These are phyloP conservation scores for Didymella arachidicola DNA, from an alignment of 2,329 filamentous ascomycete genomes.

Conservation along the genomic window DNA sequence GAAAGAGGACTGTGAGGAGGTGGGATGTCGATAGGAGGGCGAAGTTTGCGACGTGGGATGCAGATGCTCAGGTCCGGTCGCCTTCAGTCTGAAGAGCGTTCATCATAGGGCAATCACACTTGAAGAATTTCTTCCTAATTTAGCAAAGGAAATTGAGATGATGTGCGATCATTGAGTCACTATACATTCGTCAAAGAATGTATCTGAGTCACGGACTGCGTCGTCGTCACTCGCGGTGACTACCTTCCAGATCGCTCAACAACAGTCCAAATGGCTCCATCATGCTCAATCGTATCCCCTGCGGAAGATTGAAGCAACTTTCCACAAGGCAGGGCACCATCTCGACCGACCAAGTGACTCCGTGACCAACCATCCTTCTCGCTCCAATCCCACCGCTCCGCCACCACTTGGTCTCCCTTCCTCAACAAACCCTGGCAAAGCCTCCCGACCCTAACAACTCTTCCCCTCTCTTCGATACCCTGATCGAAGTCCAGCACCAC, in stretches of 20 bases:
- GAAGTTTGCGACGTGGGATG: no score
- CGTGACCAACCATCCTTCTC: neutral
- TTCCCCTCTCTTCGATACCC: neutral
- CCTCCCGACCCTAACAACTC: neutral
- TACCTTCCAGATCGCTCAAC: neutral
- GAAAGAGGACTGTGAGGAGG: no score
- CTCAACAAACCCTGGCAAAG: neutral
- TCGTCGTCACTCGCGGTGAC: neutral
- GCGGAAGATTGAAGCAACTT: neutral
- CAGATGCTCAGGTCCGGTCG: no score
- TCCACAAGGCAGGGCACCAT: neutral
- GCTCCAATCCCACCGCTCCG: neutral
- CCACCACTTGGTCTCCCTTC: neutral
- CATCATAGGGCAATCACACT: no score
- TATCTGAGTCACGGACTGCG: no score
- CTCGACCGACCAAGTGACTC: neutral
- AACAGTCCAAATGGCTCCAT: neutral
- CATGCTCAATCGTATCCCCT: neutral
- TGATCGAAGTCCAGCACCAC: neutral
- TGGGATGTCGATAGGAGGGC: no score
- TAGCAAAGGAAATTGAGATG: no score
- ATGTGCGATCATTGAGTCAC: no score
- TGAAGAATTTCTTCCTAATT: no score
- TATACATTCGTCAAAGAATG: no score
- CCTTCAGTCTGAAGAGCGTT: no score